Evolutionary conservation across 2,329 filamentous ascomycete genomes (phyloP).

Genomic region (Tolypocladium album): DNA sequence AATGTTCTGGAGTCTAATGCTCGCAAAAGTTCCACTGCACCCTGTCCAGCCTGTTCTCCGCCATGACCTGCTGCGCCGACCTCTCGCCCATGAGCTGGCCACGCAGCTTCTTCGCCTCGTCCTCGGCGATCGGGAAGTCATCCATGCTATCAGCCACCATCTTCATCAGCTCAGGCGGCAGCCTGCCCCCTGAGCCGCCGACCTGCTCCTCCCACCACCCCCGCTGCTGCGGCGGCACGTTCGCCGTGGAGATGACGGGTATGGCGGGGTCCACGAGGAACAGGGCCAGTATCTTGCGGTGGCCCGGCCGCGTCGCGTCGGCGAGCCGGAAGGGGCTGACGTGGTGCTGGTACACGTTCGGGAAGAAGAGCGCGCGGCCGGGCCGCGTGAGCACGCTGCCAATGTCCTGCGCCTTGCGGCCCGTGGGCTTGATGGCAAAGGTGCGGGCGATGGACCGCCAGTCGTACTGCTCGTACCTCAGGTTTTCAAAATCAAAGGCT

Average conservation of each 20-base stretch:
- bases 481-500: constrained; percentile 6
- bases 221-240: constrained; percentile 31
- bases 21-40: neutral
- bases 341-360: constrained; percentile 41
- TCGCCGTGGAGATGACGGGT: constrained; percentile 30
- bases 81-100: neutral
- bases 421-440: constrained; percentile 20
- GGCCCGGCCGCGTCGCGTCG: constrained; percentile 41
- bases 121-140: neutral
- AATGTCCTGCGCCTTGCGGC: constrained; percentile 20
- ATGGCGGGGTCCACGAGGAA: constrained; percentile 48
- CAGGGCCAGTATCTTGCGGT: constrained; percentile 48
- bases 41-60: neutral
- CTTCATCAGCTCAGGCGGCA: neutral
- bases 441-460: constrained; percentile 19
- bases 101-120: neutral
- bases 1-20: neutral
- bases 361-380: constrained; percentile 43
- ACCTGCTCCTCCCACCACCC: constrained; percentile 21
- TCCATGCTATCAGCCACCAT: neutral
- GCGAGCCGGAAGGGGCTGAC: constrained; percentile 39
- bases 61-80: neutral
- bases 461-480: constrained; percentile 21
- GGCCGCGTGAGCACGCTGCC: constrained; percentile 36
- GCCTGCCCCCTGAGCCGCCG: neutral